Conservation (phyloP, 345 rosid genomes). For the Rhodomyrtus tomentosa region DNA sequence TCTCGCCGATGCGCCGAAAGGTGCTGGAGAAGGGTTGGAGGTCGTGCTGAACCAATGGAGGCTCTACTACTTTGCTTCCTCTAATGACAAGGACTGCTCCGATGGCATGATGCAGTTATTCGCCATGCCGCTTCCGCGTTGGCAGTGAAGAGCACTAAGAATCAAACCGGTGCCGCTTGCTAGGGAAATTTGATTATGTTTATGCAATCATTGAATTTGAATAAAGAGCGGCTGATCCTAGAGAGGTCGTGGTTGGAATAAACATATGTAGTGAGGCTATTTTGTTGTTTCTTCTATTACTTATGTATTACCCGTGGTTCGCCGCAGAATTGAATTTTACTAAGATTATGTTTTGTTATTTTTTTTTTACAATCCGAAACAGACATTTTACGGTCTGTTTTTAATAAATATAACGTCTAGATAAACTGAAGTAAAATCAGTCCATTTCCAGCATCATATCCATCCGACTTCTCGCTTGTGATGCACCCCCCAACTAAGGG, state of each 20-base stretch:
- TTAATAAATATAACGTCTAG: neutral
- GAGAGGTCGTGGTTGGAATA: neutral
- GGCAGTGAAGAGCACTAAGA: neutral
- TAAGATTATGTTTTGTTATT: neutral
- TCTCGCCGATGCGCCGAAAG: constrained; percentile 1
- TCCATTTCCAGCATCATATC: neutral
- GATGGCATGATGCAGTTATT: constrained; percentile 11
- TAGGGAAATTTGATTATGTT: neutral
- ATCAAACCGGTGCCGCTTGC: too few species aligned
- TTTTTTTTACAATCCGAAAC: neutral
- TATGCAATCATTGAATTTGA: neutral
- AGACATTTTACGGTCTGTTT: neutral
- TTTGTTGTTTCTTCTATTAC: neutral
- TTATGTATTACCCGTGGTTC: neutral
- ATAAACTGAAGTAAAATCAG: neutral
- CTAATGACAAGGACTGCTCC: constrained; percentile 1
- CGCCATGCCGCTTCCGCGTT: neutral
- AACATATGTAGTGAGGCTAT: neutral
- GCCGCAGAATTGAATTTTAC: too few species aligned
- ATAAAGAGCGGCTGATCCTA: neutral
- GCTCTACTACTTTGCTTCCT: constrained; percentile 6
- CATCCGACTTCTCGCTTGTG: too few species aligned
- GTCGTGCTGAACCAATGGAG: constrained; percentile 4
- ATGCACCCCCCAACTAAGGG: too few species aligned
- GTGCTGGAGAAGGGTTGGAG: neutral